Conservation (phyloP, 495 filamentous ascomycete genomes). For the Margaritispora aquatica region DNA sequence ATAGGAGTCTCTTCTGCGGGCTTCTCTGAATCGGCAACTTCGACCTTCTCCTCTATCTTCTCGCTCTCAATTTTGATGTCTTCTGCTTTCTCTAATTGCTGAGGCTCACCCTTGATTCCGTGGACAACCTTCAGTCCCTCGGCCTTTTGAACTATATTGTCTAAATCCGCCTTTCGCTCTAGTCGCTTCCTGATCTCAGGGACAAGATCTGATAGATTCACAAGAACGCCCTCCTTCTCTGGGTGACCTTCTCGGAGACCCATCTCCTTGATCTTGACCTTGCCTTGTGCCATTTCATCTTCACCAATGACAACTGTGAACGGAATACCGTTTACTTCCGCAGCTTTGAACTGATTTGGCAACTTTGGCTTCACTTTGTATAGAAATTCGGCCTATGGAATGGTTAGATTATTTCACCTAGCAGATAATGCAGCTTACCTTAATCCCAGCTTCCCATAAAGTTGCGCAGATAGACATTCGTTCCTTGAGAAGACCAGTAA, state of each 20-base stretch:
- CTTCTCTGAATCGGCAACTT: background rate
- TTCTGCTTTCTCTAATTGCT: constrained; percentile 2
- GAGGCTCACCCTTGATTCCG: constrained; percentile 18
- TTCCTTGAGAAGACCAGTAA: constrained; percentile 73
- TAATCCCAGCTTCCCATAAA: constrained; percentile 77
- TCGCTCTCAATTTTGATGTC: background rate
- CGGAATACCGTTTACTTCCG: constrained; percentile 64
- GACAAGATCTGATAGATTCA: constrained; percentile 54
- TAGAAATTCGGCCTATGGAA: constrained; percentile 60
- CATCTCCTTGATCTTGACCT: constrained; percentile 82
- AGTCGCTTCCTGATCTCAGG: constrained; percentile 47
- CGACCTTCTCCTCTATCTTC: background rate
- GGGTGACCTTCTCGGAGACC: constrained; percentile 71
- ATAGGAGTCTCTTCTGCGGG: constrained; percentile 3
- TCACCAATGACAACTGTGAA: constrained; percentile 76
- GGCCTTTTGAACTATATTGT: constrained; percentile 29
- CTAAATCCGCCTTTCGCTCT: constrained; percentile 32
- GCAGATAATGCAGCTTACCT: constrained; percentile 34
- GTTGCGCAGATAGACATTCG: constrained; percentile 67
- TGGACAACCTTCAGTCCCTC: constrained; percentile 28
- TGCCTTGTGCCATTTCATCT: constrained; percentile 66
- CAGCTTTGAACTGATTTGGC: constrained; percentile 71
- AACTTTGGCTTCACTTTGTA: constrained; percentile 78
- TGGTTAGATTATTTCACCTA: constrained; percentile 1
- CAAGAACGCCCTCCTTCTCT: constrained; percentile 77